These are phyloP conservation scores for Suhomyces kunorum DNA, from an alignment of 1,139 yeast species.

Conservation along the genomic window DNA sequence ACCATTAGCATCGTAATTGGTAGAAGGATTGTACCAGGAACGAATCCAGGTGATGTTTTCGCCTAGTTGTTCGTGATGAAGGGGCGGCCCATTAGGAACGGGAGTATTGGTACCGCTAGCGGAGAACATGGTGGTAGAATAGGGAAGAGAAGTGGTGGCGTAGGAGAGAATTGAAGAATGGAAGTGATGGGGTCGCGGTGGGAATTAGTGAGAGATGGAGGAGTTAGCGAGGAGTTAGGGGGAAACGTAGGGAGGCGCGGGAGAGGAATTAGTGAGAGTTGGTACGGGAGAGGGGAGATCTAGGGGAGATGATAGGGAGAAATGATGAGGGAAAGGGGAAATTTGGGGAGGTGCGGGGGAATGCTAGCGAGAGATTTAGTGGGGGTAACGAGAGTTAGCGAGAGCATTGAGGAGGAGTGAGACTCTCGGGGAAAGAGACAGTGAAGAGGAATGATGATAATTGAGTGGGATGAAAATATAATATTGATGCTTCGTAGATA, in stretches of 20 bases:
- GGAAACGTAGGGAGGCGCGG: too few relatives aligned
- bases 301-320: background rate
- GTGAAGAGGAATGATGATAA: too few relatives aligned
- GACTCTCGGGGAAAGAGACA: too few relatives aligned
- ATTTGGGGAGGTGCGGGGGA: too few relatives aligned
- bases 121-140: conserved; percentile 11
- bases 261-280: too few relatives aligned
- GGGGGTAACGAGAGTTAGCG: too few relatives aligned
- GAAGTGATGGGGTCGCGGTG: background rate
- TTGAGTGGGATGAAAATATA: too few relatives aligned
- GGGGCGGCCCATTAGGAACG: conserved; percentile 12
- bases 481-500: too few relatives aligned
- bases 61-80: conserved; percentile 25
- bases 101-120: conserved; percentile 19
- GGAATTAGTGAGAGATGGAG: background rate
- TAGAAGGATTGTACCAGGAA: conserved; percentile 41
- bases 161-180: background rate
- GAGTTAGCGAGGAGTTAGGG: background rate
- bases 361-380: too few relatives aligned
- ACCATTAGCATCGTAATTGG: conserved; percentile 18
- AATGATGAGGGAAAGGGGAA: too few relatives aligned
- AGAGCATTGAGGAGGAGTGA: too few relatives aligned
- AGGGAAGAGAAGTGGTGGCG: background rate
- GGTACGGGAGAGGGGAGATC: background rate
- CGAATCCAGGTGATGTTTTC: conserved; percentile 44